Evolutionary conservation across 345 rosid genomes (phyloP).

Genomic region (Angophora floribunda): DNA sequence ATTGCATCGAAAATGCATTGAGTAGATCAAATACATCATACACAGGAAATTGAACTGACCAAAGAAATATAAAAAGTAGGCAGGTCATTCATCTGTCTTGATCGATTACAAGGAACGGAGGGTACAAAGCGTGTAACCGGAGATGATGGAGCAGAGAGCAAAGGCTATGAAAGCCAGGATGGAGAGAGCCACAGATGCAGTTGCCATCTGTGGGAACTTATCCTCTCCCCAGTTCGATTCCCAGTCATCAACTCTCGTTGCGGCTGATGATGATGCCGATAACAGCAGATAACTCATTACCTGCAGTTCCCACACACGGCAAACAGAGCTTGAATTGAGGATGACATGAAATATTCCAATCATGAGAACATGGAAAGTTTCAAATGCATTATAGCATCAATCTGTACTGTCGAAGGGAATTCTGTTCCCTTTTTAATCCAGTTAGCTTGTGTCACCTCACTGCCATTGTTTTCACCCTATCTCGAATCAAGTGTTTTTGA

Average conservation of each 20-base stretch:
- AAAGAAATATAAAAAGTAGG: not conserved
- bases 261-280: slow-evolving; percentile 81
- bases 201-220: slow-evolving; percentile 77
- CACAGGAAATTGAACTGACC: not conserved
- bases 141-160: slow-evolving; percentile 59
- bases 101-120: slow-evolving; percentile 13
- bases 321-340: not conserved
- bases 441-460: not conserved
- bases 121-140: slow-evolving; percentile 57
- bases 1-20: not conserved
- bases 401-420: not conserved
- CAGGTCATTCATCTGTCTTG: not conserved
- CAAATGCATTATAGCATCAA: not conserved
- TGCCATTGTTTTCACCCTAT: not conserved
- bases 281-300: slow-evolving; percentile 68
- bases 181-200: slow-evolving; percentile 54
- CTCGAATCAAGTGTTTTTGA: not conserved
- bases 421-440: not conserved
- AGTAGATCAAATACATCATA: not conserved
- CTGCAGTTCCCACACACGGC: slow-evolving; percentile 19
- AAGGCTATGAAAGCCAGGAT: slow-evolving; percentile 56
- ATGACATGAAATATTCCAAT: not conserved
- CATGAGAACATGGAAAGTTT: not conserved
- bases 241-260: slow-evolving; percentile 79
- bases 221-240: slow-evolving; percentile 76